Evolutionary conservation across 2,329 filamentous ascomycete species (phyloP), one percentile per base, ranked within the genome.

Genomic region (Fusarium neocosmosporiellum): DNA sequence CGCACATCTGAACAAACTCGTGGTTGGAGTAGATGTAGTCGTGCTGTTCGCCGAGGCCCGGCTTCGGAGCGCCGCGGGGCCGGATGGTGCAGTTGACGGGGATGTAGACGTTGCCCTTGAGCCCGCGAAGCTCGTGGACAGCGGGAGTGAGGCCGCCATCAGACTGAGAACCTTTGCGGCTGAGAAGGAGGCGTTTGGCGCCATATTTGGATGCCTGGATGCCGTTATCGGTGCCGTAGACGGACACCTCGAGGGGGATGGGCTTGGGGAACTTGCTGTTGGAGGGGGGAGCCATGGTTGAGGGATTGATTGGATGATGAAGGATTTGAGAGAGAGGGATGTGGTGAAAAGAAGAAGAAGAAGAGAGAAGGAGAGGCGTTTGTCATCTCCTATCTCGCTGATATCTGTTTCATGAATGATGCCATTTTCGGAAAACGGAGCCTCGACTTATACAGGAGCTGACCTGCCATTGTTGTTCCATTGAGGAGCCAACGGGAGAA

Each of bases 21-120:
- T 68, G 72, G 11, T 80, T 74, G 0, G 81, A 80, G 79, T 90
- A 90, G 60, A 87, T 60, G 67, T 89, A 89, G 72, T 89, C 87
- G 14, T 73, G 64, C 6, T 18, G 29, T 24, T 77, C 73, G n/a
- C 39, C 59, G 36, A 65, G 33, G 31, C 66, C 50, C 39, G 46
- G 27, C 2, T 41, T 22, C 31, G 70, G 74, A 20, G 73, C 66
- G 60, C 71, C 59, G 68, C 82, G 84, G 7, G 88, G 87, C 10
- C 88, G 86, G 69, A 90, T 87, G 86, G 89, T 89, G 75, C 90
- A 75, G 43, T 87, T 86, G 39, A 89, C 75, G 0, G 87, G 83
- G 29, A 85, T 79, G 13, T 78, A 59, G 29, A 80, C 66, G 63
- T 72, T 64, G 36, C 63, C 36, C 22, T 72, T 70, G 29, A 85